Base-by-base conservation (phyloP, 2,329 filamentous ascomycete species). In the Dothistroma septosporum region DNA sequence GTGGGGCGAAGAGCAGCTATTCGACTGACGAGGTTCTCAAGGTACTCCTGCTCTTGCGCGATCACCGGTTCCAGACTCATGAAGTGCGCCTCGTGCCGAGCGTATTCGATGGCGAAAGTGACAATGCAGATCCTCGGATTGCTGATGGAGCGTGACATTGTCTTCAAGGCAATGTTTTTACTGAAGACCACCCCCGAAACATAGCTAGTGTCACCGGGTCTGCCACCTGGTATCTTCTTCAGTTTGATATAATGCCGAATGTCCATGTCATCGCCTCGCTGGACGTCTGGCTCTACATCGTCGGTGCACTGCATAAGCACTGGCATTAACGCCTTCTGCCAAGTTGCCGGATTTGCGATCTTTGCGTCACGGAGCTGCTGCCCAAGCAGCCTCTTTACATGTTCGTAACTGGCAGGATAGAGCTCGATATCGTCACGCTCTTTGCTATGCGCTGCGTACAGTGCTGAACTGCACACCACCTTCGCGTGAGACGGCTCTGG, bases 21-120 rank as follows among this genome's bases (percentile, higher is more conserved):
- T 57, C 94, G 86, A 71, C 91, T 92, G 31, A 99, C 92, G 59
- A 99, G 85, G 70, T 96, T 94, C 67, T 89, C 85, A 28, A 99
- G 80, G 67, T 94, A 99, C 72, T 99, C 94, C 66, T 90, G 89
- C 76, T 99, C 95, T 74, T 99, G 94, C 58, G 93, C 90, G 68
- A 99, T 96, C 59, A 99, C 92, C 33, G 93, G 93, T 69, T 97
- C 92, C 54, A 99, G 79, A 69, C 94, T 99, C 92, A 99, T 97
- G 74, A 99, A 97, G 73, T 97, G 92, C 64, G 91, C 85, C 71
- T 93, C 88, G 68, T 97, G 92, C 44, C 94, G 86, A 61, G 95
- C 91, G 74, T 99, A 99, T 73, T 99, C 94, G 60, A 99, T 91
- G 0, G 94, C 87, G 71, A 99, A 99, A 0, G 92, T 93, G 60